Percentiles rank a stretch among this genome's conserved stretches.
Evolutionary conservation across 805 yeast genomes (phyloP).

Genomic region (Myxozyma nipponensis): DNA sequence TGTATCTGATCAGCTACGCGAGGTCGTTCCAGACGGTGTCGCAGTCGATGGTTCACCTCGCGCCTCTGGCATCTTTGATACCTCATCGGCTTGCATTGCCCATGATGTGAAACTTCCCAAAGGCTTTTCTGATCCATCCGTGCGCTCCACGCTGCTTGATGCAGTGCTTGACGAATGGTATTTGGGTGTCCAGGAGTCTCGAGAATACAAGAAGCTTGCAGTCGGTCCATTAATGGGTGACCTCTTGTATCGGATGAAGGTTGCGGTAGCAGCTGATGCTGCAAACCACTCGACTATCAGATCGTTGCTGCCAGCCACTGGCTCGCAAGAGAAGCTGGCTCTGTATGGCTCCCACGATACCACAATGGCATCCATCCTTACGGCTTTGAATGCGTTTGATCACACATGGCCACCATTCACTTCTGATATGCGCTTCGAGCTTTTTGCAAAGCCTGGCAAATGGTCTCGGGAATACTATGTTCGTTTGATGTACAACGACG

Average conservation of each 20-base stretch:
- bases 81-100: constrained; percentile 22
- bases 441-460: constrained; percentile 9
- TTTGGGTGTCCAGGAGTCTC: constrained; percentile 22
- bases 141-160: constrained; percentile 8
- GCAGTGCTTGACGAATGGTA: constrained; percentile 29
- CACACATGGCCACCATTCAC: constrained; percentile 29
- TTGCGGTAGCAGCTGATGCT: constrained; percentile 15
- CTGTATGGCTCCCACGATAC: constrained; percentile 30
- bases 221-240: constrained; percentile 30
- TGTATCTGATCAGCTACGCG: constrained; percentile 19
- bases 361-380: constrained; percentile 27
- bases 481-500: constrained; percentile 26
- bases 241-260: constrained; percentile 19
- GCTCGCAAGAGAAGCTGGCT: constrained; percentile 17
- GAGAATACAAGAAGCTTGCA: constrained; percentile 24
- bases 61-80: constrained; percentile 28
- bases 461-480: constrained; percentile 25
- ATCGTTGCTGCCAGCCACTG: neutral
- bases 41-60: constrained; percentile 29
- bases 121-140: constrained; percentile 17
- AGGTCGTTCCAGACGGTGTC: constrained; percentile 25
- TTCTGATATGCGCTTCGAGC: constrained; percentile 25
- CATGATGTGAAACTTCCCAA: constrained; percentile 18
- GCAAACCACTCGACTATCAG: neutral
- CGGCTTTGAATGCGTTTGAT: constrained; percentile 25